Evolutionary conservation across 2,329 filamentous ascomycete genomes (phyloP), one percentile per base, ranked within the genome.

Genomic region (Aspergillus spinulosporus): DNA sequence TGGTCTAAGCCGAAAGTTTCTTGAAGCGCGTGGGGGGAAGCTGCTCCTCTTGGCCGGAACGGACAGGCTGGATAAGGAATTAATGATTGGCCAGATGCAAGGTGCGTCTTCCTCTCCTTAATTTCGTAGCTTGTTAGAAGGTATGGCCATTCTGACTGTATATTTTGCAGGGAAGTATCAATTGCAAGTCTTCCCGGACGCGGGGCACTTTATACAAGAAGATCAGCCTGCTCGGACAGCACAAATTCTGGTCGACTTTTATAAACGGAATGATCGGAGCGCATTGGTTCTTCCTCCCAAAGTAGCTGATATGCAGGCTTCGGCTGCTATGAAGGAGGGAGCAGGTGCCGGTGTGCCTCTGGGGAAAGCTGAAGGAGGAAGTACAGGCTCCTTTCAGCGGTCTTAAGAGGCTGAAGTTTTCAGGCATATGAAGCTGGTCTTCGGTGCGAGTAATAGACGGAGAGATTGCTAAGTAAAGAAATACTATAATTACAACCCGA

Each of bases 51-150:
- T 97, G 32, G 93, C 92, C 2, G 92, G 92, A 14, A 96, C 92
- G 9, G 93, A 97, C 75, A 82, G 92, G 48, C 73, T 97, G 56
- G 92, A 97, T 71, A 96, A 90, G 62, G 92, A 96, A 68, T 76
- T 97, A 67, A 96, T 90, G 73, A 96, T 97, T 72, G 92, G 92
- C 12, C 92, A 97, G 75, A 97, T 97, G 92, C 92, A 97, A 79
- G 92, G 90, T 89, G 77, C 64, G 74, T 68, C 53, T 56, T 43
- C 46, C 39, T n/a, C 21, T 21, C 21, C 21, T 21, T 21, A 21
- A 21, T 21, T 21, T 21, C 21, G 21, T 21, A 21, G 21, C 21
- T 21, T 21, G 21, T 21, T 21, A 21, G 21, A 21, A 28, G 47
- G 54, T 5, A 9, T 21, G 28, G 37, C n/a, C 6, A 34, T 14